Base-by-base conservation (phyloP, 2,329 filamentous ascomycete genomes). In the Apiospora marii region DNA sequence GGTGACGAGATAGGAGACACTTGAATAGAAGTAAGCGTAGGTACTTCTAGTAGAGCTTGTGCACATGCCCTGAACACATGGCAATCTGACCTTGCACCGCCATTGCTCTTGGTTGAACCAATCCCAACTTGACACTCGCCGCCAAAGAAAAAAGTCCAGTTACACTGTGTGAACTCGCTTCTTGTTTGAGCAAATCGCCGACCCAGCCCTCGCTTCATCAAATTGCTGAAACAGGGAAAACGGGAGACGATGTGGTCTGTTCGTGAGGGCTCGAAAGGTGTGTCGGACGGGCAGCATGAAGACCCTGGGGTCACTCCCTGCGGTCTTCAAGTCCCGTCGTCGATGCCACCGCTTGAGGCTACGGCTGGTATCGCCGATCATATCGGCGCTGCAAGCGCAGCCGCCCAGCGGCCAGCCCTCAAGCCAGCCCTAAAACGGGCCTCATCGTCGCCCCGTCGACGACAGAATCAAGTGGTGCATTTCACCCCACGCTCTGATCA, bases 1-100 rank as follows among this genome's bases (percentile, higher is more conserved):
- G n/a, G 49, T 51, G 49, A 51, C 49, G n/a, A 27, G n/a, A n/a
- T 51, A 51, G n/a, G 49, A 51, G 49, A 51, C 24, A 24, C n/a
- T 14, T 30, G 27, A 30, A 30, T 30, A 30, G 27, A 14, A 14
- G n/a, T 7, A 24, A 51, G 49, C 49, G n/a, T 51, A 14, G n/a
- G n/a, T 51, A 24, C 8, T 8, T n/a, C 22, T n/a, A n/a, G 19
- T 49, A 49, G 7, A 51, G 49, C 49, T 22, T 24, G 4, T 51
- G 49, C 49, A 24, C 49, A 24, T 5, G 13, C n/a, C 10, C 12
- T 51, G n/a, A 27, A 27, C n/a, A 22, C n/a, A 24, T 22, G 24
- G 4, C n/a, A 16, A 22, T 34, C 53, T 27, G 8, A 61, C 16
- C 27, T 37, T n/a, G 53, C 16, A 61, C 30, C 58, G 24, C 7